Evolutionary conservation across 176 grass and related monocot species (phyloP).

Genomic region (Tillandsia fasciculata): DNA sequence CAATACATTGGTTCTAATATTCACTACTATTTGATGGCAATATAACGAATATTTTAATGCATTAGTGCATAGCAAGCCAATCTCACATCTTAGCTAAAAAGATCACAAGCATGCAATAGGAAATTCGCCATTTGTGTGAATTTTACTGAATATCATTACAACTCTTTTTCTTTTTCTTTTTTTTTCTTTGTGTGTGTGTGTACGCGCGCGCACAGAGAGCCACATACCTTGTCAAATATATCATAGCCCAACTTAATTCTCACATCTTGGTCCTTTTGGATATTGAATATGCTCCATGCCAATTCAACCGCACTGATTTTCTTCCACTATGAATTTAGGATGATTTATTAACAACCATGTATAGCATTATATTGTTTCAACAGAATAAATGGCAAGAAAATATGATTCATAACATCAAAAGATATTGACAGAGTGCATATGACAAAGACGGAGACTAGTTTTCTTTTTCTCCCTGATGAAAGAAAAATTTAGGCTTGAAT

Average conservation of each 20-base stretch:
- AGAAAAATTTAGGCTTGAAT: no score
- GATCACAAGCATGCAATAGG: no score
- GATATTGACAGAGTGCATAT: no score
- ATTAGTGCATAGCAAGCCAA: no score
- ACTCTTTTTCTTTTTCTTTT: neutral
- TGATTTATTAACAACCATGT: neutral
- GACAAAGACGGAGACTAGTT: no score
- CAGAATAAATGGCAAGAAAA: no score
- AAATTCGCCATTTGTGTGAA: no score
- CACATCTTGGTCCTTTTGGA: slow-evolving; percentile 71
- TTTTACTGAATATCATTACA: neutral
- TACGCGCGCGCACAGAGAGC: neutral
- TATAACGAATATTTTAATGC: no score
- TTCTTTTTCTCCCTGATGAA: no score
- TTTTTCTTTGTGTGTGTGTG: neutral
- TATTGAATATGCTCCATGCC: slow-evolving; percentile 69
- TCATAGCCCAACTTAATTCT: slow-evolving; percentile 81
- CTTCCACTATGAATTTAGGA: slow-evolving; percentile 25
- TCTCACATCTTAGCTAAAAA: no score
- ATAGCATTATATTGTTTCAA: neutral
- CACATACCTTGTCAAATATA: slow-evolving; percentile 43
- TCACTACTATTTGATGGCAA: no score
- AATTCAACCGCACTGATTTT: slow-evolving; percentile 46
- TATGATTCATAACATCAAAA: neutral
- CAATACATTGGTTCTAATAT: no score